Base-by-base conservation (phyloP, 1,139 yeast species). In the Magnusiomyces tetraspermus region DNA sequence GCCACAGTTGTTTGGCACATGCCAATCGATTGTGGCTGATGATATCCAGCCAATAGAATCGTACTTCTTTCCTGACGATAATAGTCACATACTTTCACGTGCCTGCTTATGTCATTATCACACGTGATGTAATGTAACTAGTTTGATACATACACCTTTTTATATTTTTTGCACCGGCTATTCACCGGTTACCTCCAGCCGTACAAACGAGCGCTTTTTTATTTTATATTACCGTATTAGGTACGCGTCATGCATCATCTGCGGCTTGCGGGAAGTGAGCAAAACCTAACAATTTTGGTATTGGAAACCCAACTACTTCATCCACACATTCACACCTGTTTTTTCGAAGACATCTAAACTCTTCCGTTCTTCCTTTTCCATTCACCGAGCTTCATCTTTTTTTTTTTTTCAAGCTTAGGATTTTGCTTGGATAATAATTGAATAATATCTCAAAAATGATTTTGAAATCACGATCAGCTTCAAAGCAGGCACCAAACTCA, bases 401-500 rank as follows among this genome's bases (percentile, higher is more conserved):
- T 38, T 24, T 38, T 38, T 5, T 15, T 38, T 10, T 24, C n/a
- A n/a, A n/a, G n/a, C n/a, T n/a, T n/a, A n/a, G n/a, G 31, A 6
- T 28, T 28, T 28, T 11, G 31, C n/a, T 33, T 10, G 10, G 38
- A 33, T 13, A 4, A 13, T 6, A 13, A 13, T 33, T 8, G 38
- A 10, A 4, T 33, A 6, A 5, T 38, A n/a, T 17, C 24, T 38
- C 24, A 17, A 38, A 19, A 17, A 21, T 38, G 24, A n/a, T 19
- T 5, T 5, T 38, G 24, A 38, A 19, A 10, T 5, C 8, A 5
- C 5, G 11, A 5, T 5, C 24, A 6, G 8, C 5, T 3, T 24
- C n/a, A 4, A 17, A 38, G 6, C 23, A n/a, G 21, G 42, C 42
- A 19, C 42, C 42, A 38, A 38, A 38, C 24, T 54, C 56, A 13